phyloP scores from a whole-genome alignment of 768 basidiomycete species.

The Chalciporus chontae region DNA sequence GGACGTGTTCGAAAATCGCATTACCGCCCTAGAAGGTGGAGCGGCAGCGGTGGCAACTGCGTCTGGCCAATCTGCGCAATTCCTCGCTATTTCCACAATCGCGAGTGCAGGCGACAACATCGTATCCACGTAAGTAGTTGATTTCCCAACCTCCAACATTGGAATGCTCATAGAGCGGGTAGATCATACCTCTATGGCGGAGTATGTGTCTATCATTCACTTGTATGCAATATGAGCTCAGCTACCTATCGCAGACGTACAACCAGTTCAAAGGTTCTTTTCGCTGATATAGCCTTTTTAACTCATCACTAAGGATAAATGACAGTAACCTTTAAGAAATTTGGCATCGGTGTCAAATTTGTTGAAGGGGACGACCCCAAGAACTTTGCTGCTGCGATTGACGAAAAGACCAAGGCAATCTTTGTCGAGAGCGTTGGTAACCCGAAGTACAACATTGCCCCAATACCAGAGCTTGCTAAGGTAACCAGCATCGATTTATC shows the following conservation, averaged over 20 bases:
- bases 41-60: slow-evolving; percentile 53
- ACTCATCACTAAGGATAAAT: not conserved
- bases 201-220: slow-evolving; percentile 30
- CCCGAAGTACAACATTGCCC: slow-evolving; percentile 53
- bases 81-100: slow-evolving; percentile 53
- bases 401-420: slow-evolving; percentile 56
- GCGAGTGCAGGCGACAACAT: slow-evolving; percentile 61
- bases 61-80: slow-evolving; percentile 62
- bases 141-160: not conserved
- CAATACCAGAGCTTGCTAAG: slow-evolving; percentile 57
- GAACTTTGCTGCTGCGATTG: slow-evolving; percentile 50
- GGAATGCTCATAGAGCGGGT: not conserved
- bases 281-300: not conserved
- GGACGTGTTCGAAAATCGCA: slow-evolving; percentile 65
- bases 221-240: not conserved
- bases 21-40: slow-evolving; percentile 63
- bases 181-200: slow-evolving; percentile 60
- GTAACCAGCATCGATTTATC: slow-evolving; percentile 17
- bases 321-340: slow-evolving; percentile 52
- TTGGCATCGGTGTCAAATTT: slow-evolving; percentile 53
- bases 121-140: slow-evolving; percentile 45
- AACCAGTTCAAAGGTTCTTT: slow-evolving; percentile 58
- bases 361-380: slow-evolving; percentile 45
- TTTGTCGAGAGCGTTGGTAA: slow-evolving; percentile 63
- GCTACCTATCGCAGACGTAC: slow-evolving; percentile 41